These are phyloP conservation scores for Bacidia rubella DNA, from an alignment of 495 filamentous ascomycete species.

Conservation along the genomic window DNA sequence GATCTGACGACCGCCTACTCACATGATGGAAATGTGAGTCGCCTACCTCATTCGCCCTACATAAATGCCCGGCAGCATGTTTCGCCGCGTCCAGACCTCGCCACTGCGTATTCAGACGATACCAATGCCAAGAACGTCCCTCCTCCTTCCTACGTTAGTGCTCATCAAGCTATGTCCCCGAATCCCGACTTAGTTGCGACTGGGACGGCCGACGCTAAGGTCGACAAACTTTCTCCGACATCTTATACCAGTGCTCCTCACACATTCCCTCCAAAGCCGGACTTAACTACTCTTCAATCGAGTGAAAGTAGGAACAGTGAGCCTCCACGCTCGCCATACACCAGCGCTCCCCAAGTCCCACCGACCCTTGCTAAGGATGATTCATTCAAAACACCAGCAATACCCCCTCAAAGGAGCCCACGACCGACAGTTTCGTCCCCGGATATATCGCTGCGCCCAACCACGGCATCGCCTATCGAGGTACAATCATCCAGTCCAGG, in stretches of 20 bases:
- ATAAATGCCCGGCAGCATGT: neutral
- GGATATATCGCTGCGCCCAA: neutral
- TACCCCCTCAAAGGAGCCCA: neutral
- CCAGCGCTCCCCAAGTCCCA: neutral
- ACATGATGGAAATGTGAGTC: neutral
- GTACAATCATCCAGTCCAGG: constrained; percentile 11
- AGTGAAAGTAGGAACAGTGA: neutral
- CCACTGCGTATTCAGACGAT: neutral
- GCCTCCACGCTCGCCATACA: neutral
- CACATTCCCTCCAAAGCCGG: neutral
- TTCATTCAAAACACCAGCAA: neutral
- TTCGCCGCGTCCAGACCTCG: neutral
- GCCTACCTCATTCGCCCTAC: neutral
- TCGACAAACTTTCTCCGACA: neutral
- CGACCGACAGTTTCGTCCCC: neutral
- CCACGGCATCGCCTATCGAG: constrained; percentile 16
- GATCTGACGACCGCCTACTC: constrained; percentile 4
- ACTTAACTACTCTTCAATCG: neutral
- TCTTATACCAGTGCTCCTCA: neutral
- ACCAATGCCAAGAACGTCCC: neutral
- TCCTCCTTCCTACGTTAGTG: neutral
- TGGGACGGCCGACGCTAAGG: neutral
- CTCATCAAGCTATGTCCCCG: neutral
- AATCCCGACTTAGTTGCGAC: neutral
- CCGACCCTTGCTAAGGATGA: neutral